Conservation (phyloP, 108 stramenopile species). For the Conticribra guillardii region DNA sequence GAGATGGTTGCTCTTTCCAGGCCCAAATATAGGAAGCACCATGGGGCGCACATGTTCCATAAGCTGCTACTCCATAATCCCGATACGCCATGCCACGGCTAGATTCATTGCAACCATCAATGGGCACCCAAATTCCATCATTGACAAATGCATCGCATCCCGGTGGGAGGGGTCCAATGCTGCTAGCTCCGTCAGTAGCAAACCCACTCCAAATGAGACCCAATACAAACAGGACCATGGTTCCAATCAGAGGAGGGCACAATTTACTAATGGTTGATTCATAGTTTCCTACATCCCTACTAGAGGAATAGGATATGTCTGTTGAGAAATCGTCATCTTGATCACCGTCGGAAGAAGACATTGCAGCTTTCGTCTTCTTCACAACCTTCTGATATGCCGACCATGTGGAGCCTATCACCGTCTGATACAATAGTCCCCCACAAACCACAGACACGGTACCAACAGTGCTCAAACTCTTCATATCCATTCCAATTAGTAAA, state of each 20-base stretch:
- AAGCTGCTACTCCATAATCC: constrained; percentile 54
- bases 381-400: constrained; percentile 24
- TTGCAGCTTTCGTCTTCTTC: constrained; percentile 6
- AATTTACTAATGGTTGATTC: constrained; percentile 27
- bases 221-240: constrained; percentile 48
- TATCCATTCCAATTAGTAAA: constrained; percentile 42
- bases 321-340: constrained; percentile 23
- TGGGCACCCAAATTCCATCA: constrained; percentile 71
- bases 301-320: constrained; percentile 11
- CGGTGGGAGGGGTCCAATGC: constrained; percentile 61
- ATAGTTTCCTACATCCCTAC: constrained; percentile 10
- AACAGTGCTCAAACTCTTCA: constrained; percentile 44
- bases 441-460: constrained; percentile 51
- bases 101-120: constrained; percentile 84
- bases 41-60: constrained; percentile 61
- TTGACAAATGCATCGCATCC: constrained; percentile 68
- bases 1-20: constrained; percentile 60
- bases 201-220: constrained; percentile 70
- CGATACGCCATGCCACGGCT: constrained; percentile 70
- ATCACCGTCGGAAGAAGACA: background rate
- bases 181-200: constrained; percentile 60
- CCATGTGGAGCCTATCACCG: constrained; percentile 60
- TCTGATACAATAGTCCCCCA: constrained; percentile 60
- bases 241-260: constrained; percentile 48
- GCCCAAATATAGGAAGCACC: constrained; percentile 64